phyloP scores from a whole-genome alignment of 1,139 yeast species.

The Kluyveromyces sp. region DNA sequence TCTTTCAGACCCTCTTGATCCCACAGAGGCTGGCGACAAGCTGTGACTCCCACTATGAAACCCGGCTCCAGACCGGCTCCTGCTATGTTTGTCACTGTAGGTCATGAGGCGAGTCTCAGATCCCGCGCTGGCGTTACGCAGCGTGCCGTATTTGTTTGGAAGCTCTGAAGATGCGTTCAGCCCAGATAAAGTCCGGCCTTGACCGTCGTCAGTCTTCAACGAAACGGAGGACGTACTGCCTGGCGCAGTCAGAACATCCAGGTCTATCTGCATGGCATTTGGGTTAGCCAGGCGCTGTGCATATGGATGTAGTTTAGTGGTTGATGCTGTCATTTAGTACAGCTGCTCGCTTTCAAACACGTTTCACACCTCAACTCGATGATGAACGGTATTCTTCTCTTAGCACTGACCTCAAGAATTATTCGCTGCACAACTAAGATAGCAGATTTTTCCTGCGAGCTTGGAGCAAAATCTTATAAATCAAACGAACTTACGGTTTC shows the following conservation, averaged over 20 bases:
- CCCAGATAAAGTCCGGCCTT: background rate
- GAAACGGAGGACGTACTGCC: background rate
- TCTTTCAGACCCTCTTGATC: background rate
- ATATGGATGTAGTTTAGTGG: constrained; percentile 3
- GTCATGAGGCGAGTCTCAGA: background rate
- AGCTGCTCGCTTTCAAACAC: background rate
- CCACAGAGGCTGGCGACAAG: background rate
- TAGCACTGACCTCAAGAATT: no score
- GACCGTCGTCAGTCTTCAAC: background rate
- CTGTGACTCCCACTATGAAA: background rate
- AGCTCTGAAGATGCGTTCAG: background rate
- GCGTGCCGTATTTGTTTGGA: background rate
- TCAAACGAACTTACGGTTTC: no score
- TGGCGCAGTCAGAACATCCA: background rate
- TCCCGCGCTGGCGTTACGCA: background rate
- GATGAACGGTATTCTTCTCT: no score
- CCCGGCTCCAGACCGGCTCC: background rate
- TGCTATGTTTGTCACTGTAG: background rate
- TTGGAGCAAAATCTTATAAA: no score
- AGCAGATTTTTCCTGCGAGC: no score
- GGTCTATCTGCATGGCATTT: background rate
- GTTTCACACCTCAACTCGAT: no score
- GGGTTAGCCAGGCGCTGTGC: constrained; percentile 3
- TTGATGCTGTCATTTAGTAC: constrained; percentile 1
- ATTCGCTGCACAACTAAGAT: background rate